Conservation (phyloP, 2,329 filamentous ascomycete genomes). For the Aspergillus pseudoglaucus region DNA sequence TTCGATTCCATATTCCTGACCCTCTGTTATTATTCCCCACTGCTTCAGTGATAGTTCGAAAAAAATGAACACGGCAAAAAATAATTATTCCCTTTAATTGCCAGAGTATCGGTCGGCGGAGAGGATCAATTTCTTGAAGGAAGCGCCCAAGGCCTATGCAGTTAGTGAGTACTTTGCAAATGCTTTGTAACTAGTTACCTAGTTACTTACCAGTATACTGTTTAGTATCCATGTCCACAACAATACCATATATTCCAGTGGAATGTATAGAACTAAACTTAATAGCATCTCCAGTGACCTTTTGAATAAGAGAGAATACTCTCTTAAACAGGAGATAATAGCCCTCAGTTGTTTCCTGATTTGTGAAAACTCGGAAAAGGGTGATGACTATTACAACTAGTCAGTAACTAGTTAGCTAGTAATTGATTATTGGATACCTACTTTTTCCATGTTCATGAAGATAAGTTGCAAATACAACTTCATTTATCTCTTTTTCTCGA, state of each 20-base stretch:
- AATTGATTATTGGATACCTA: not conserved
- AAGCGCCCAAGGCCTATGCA: not conserved
- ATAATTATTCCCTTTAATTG: not conserved
- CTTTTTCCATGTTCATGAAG: not conserved
- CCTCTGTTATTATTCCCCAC: not conserved
- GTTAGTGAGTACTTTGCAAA: not conserved
- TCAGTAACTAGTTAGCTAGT: not conserved
- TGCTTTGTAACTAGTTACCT: not conserved
- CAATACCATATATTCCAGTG: not conserved
- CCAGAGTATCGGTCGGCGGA: not conserved
- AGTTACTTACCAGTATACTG: not conserved
- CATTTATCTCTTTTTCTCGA: not conserved
- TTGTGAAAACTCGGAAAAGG: not conserved
- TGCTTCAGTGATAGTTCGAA: not conserved
- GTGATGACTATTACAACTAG: not conserved
- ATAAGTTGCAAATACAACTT: not conserved
- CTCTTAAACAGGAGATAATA: not conserved
- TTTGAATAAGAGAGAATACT: not conserved
- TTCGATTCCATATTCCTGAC: constrained; percentile 8
- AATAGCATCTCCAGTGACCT: not conserved
- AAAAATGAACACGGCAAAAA: not conserved
- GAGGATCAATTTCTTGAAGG: not conserved
- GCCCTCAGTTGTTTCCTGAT: not conserved
- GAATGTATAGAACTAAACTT: not conserved
- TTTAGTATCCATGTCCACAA: not conserved